Conservation (phyloP, 2,329 filamentous ascomycete species). For the Penicillium sp. region DNA sequence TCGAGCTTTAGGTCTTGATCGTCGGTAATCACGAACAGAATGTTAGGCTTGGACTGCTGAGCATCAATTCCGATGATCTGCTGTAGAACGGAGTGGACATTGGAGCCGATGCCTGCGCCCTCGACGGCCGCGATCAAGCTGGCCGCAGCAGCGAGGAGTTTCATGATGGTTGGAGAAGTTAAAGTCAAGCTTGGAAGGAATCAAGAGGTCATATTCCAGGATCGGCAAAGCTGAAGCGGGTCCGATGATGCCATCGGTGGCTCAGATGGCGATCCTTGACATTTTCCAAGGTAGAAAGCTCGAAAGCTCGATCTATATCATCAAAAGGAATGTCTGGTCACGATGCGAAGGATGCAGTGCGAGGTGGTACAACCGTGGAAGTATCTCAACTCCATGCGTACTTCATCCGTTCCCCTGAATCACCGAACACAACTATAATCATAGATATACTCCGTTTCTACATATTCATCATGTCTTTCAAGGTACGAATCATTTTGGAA, state of each 20-base stretch:
- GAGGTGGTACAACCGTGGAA: neutral
- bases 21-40: conserved; percentile 64
- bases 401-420: too few species aligned
- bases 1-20: conserved; percentile 62
- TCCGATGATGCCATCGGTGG: conserved; percentile 16
- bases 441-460: too few species aligned
- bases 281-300: too few species aligned
- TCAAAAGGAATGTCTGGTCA: neutral
- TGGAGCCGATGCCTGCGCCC: conserved; percentile 1
- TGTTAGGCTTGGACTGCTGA: conserved; percentile 44
- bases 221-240: neutral
- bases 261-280: conserved; percentile 4
- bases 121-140: conserved; percentile 18
- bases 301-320: neutral
- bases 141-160: conserved; percentile 8
- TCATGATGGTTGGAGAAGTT: conserved; percentile 16
- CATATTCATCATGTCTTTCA: too few species aligned
- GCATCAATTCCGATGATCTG: conserved; percentile 3
- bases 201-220: neutral
- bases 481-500: too few species aligned
- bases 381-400: neutral
- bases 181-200: too few species aligned
- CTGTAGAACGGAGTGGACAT: conserved; percentile 10
- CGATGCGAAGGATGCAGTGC: neutral
- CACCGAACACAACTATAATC: too few species aligned